Evolutionary conservation across 129 eudicot genomes (phyloP).

Genomic region (Gnaphalium uliginosum): DNA sequence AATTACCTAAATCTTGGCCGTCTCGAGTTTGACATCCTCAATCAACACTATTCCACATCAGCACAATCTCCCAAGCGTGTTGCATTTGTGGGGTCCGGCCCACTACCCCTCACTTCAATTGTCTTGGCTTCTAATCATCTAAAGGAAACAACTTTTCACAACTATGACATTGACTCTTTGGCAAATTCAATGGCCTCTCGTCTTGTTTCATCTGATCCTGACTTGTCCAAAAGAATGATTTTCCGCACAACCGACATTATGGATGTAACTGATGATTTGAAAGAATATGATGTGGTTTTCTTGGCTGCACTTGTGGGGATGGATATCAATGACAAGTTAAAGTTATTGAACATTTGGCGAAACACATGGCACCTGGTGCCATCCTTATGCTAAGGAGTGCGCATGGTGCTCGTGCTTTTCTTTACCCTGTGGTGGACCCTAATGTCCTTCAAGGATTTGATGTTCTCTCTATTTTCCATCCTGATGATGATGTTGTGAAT

Average conservation of each 20-base stretch:
- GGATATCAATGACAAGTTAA: slow-evolving; percentile 48
- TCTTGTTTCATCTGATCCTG: slow-evolving; percentile 48
- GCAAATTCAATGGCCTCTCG: slow-evolving; percentile 67
- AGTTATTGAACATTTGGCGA: slow-evolving; percentile 55
- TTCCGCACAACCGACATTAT: slow-evolving; percentile 55
- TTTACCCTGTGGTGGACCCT: slow-evolving; percentile 73
- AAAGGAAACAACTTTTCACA: slow-evolving; percentile 48
- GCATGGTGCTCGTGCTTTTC: slow-evolving; percentile 74
- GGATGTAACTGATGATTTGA: slow-evolving; percentile 45
- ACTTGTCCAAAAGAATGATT: slow-evolving; percentile 55
- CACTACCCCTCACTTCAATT: slow-evolving; percentile 78
- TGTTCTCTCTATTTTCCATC: slow-evolving; percentile 73
- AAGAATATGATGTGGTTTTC: slow-evolving; percentile 61
- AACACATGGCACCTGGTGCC: slow-evolving; percentile 71
- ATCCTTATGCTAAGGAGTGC: slow-evolving; percentile 76
- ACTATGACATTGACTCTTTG: slow-evolving; percentile 65
- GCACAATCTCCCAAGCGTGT: slow-evolving; percentile 29
- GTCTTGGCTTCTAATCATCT: slow-evolving; percentile 64
- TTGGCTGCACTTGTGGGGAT: slow-evolving; percentile 85
- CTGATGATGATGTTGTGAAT: slow-evolving; percentile 74
- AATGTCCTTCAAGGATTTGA: slow-evolving; percentile 63
- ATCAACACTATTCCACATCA: slow-evolving; percentile 28
- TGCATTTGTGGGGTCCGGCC: slow-evolving; percentile 78
- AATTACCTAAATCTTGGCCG: slow-evolving; percentile 67
- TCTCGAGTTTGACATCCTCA: slow-evolving; percentile 60